These are phyloP conservation scores for Tieghemostelium lacteum DNA, from an alignment of 78 protist genomes.

Conservation along the genomic window DNA sequence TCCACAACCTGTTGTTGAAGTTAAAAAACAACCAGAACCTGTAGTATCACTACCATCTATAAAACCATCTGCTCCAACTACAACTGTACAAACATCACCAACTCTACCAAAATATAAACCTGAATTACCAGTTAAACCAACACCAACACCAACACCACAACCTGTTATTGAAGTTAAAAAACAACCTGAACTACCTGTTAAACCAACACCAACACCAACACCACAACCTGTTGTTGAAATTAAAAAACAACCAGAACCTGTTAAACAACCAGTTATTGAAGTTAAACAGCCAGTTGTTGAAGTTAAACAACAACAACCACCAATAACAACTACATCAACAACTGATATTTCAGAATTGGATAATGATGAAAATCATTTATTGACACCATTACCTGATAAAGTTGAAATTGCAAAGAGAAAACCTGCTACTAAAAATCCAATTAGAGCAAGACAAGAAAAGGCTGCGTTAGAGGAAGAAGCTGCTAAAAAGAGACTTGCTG, in stretches of 20 bases:
- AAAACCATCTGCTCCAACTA: neutral
- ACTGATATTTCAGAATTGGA: neutral
- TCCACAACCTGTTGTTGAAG: neutral
- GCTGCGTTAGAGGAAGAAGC: slow-evolving; percentile 75
- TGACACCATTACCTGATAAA: slow-evolving; percentile 74
- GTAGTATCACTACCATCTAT: slow-evolving; percentile 19
- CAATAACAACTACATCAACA: neutral
- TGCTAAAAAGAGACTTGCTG: slow-evolving; percentile 41
- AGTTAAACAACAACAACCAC: neutral
- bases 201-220: neutral
- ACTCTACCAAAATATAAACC: neutral
- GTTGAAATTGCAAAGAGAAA: slow-evolving; percentile 56
- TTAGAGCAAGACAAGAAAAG: slow-evolving; percentile 77
- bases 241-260: neutral
- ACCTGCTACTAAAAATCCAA: slow-evolving; percentile 80
- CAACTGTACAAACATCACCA: neutral
- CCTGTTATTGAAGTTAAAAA: neutral
- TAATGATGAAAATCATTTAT: neutral
- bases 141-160: slow-evolving; percentile 10
- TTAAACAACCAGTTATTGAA: neutral
- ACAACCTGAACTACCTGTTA: neutral
- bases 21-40: neutral
- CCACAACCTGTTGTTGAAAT: neutral
- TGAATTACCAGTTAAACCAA: neutral
- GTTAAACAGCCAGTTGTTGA: neutral